Evolutionary conservation across 2,329 filamentous ascomycete genomes (phyloP), one percentile per base, ranked within the genome.

Genomic region (Stemphylium lycopersici): DNA sequence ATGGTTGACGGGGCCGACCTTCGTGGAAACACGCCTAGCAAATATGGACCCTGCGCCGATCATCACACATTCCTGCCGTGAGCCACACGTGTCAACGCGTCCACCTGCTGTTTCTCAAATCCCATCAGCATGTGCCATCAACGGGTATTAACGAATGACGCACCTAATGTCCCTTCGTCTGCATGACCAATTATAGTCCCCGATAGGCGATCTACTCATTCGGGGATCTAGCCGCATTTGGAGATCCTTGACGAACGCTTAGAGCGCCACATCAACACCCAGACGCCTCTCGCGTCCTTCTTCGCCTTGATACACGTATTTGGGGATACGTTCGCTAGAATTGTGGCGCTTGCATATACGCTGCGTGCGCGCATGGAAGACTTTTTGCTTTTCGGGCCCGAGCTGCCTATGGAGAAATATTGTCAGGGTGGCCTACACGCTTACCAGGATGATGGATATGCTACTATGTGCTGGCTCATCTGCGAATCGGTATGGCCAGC

Each of bases 201-300:
- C 38, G 38, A 46, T 65, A 69, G 52, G 60, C 65, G 67, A 72
- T 36, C 45, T 52, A 32, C 20, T 31, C 5, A 34, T 61, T 47
- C 58, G 50, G 61, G 51, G 47, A 57, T 6, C 69, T 71, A 64
- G 44, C 68, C 58, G 13, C 32, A 65, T 62, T 12, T 22, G 61
- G 71, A 43, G 47, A 60, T 49, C 37, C 49, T 73, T 70, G 61
- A 71, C 72, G 72, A 74, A 66, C 44, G 49, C 51, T 61, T 49
- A 62, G 48, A 53, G 58, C 61, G 59, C 57, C 59, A 52, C 52
- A 58, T 48, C 50, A 62, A 52, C 63, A 60, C 36, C 24, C 52
- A 33, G 46, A 69, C 62, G 63, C 68, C 61, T 68, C 64, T 66
- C 59, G 63, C 63, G 56, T 59, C 59, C 55, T 41, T 53, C 40